Conservation (phyloP, 2,329 filamentous ascomycete species). For the Exophiala sideris region DNA sequence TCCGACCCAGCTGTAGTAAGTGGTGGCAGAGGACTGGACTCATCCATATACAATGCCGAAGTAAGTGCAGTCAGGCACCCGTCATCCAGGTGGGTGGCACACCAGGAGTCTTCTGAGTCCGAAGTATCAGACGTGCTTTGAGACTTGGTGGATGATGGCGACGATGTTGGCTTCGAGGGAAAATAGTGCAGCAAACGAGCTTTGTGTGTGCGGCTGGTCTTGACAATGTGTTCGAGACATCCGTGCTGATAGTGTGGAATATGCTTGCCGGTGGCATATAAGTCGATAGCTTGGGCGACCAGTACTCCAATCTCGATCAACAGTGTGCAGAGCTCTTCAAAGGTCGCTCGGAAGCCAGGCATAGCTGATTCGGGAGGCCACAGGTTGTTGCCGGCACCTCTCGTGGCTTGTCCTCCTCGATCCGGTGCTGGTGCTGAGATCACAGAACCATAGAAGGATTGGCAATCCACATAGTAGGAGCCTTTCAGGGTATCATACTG, state of each 20-base stretch:
- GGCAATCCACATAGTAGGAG: conserved; percentile 62
- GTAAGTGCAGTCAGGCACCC: conserved; percentile 91
- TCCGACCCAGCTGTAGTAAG: background rate
- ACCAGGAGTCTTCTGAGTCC: conserved; percentile 77
- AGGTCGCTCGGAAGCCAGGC: conserved; percentile 69
- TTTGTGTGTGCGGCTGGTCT: conserved; percentile 81
- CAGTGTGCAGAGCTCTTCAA: conserved; percentile 73
- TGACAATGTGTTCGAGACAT: conserved; percentile 83
- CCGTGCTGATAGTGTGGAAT: conserved; percentile 68
- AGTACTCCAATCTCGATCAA: conserved; percentile 87
- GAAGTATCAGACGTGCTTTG: conserved; percentile 3
- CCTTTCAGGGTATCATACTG: conserved; percentile 62
- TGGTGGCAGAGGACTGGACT: conserved; percentile 45
- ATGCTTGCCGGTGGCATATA: conserved; percentile 68
- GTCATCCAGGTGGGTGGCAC: conserved; percentile 73
- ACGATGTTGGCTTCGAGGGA: conserved; percentile 44
- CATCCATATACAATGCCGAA: conserved; percentile 92
- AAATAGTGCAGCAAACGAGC: conserved; percentile 91
- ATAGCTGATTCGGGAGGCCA: conserved; percentile 67
- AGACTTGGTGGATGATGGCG: conserved; percentile 3
- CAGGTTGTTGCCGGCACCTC: conserved; percentile 57
- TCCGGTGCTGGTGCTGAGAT: conserved; percentile 29
- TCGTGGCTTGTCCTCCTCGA: conserved; percentile 50
- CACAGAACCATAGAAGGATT: conserved; percentile 42
- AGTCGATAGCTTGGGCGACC: conserved; percentile 85